Conservation (phyloP, 2,329 filamentous ascomycete species). For the Pestalotiopsis fici region DNA sequence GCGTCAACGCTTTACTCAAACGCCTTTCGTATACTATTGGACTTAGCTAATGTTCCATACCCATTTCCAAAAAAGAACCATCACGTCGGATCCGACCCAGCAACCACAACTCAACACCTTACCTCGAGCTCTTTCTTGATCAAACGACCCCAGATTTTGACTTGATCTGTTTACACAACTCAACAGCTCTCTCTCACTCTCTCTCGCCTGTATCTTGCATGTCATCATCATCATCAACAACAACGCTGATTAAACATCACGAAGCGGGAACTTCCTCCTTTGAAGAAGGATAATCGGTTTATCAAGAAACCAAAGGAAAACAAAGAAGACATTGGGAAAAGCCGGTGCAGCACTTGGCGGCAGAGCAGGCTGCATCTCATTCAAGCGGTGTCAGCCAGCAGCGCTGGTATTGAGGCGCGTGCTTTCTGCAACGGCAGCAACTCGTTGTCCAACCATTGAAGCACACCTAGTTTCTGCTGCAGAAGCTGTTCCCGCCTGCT, state of each 20-base stretch:
- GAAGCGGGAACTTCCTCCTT: neutral
- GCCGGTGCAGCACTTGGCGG: neutral
- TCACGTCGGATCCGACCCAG: neutral
- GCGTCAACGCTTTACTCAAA: neutral
- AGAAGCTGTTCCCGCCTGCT: neutral
- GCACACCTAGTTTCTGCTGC: neutral
- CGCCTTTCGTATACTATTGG: neutral
- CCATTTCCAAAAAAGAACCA: neutral
- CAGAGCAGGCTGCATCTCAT: neutral
- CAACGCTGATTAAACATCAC: neutral
- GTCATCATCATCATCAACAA: neutral
- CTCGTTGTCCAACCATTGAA: neutral
- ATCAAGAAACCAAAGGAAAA: neutral
- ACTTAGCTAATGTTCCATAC: neutral
- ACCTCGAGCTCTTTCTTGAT: neutral
- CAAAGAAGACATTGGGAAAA: neutral
- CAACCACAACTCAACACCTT: neutral
- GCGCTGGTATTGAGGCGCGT: neutral
- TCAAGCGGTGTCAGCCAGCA: neutral
- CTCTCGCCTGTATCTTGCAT: too few relatives aligned
- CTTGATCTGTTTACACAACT: neutral
- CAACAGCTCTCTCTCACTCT: neutral
- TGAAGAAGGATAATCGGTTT: neutral
- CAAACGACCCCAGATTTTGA: neutral
- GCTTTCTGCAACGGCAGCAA: conserved; percentile 1